Evolutionary conservation across 1,284 basidiomycete species (phyloP), one percentile per base, ranked within the genome.

Genomic region (Ganoderma multipileum): DNA sequence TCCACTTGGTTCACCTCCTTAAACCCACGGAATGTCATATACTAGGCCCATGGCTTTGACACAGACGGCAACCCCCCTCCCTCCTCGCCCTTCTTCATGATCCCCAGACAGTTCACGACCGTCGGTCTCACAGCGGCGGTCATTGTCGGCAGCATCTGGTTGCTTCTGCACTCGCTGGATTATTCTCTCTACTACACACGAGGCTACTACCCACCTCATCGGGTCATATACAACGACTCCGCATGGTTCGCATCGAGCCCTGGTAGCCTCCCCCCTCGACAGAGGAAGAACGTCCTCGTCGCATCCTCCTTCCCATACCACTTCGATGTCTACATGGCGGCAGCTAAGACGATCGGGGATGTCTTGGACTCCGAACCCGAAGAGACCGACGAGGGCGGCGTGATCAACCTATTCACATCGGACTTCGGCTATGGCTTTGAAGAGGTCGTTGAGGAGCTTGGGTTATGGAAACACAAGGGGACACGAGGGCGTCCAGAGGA

Each of bases 241-340:
- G 23, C 2, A 5, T 50, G 28, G 44, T 26, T 50, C 9, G 30
- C 14, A 20, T 47, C 26, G 42, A 52, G 47, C 23, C 3, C 42
- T 8, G 36, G 11, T 12, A 26, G 47, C 12, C 47, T 14, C 50
- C n/a, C n/a, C 23, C n/a, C 65, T 8, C 67, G 71, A 23, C 68
- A 61, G 16, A 64, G 75, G 36, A 66, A 67, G 28, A 71, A 74
- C 57, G 65, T 76, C 23, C 79, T 77, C 18, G 72, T 82, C 12
- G 81, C 81, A 1, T 79, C 80, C 6, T 66, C 70, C 0, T 82
- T 81, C 57, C 72, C 72, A 1, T 75, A 74, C 47, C 81, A 82
- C 67, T 76, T 78, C 67, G 81, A 82, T 64, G 81, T 81, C 7
- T 81, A 80, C 64, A 78, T 82, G 77, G 69, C 77, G 14, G 64